Base-by-base conservation (phyloP, 495 filamentous ascomycete genomes). In the Penicillium canariense region DNA sequence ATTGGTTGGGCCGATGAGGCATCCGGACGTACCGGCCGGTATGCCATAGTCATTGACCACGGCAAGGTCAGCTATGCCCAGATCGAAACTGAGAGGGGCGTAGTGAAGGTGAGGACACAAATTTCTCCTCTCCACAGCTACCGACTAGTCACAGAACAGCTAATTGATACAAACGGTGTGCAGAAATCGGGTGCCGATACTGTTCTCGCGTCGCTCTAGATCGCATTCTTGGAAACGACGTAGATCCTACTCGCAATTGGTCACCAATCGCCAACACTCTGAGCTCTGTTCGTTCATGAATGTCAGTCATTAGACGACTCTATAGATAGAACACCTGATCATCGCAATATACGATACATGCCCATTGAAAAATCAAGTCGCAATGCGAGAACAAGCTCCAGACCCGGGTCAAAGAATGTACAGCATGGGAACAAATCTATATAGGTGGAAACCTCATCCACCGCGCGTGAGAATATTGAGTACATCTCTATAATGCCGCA, bases 21-120 rank as follows among this genome's bases (percentile, higher is more conserved):
- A 30, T 70, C 69, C 1, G 69, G 70, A 5, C 81, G 90, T 23
- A 91, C 89, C n/a, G 83, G 83, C 15, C 79, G 93, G 20, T 97
- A 89, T 71, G 93, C 90, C 38, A 79, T 96, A 63, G 75, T 94
- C 17, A 81, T 97, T 59, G 90, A 96, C 69, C 84, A 95, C 66
- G 91, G 92, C 51, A 95, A 88, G 76, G 80, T 97, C 46, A 74
- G 74, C 42, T 96, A 96, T 71, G 90, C 92, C 17, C 85, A 89
- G 67, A 86, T 87, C 60, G 88, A 92, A 70, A 84, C 84, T 35
- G 78, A 82, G 38, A 78, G 77, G 52, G 83, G 88, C 52, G 83
- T 84, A 48, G 64, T 68, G 4, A 64, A 66, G 72, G 64, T 69
- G 43, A 44, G 55, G 15, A 34, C 31, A 34, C 31, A 34, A 34